Evolutionary conservation across 1,139 yeast genomes (phyloP).

Genomic region (Scheffersomyces stambukii): DNA sequence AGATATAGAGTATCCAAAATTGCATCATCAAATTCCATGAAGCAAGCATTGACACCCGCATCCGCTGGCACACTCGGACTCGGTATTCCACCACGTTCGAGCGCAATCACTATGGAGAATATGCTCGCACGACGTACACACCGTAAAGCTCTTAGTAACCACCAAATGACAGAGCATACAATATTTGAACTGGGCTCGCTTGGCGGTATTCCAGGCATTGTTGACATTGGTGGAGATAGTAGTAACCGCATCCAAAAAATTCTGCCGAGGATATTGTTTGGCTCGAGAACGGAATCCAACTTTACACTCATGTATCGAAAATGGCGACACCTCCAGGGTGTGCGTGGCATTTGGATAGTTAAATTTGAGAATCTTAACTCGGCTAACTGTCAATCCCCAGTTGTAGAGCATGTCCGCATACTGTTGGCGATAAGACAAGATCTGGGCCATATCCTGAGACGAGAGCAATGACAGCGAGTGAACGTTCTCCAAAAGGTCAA

Average conservation of each 20-base stretch:
- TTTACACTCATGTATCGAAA: slow-evolving; percentile 35
- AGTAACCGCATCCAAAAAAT: slow-evolving; percentile 22
- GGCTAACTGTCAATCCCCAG: slow-evolving; percentile 79
- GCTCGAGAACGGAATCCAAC: slow-evolving; percentile 35
- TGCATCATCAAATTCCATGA: slow-evolving; percentile 11
- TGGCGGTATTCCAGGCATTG: slow-evolving; percentile 33
- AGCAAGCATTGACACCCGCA: slow-evolving; percentile 79
- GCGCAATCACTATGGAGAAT: slow-evolving; percentile 78
- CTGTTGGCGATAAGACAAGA: slow-evolving; percentile 55
- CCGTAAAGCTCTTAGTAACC: slow-evolving; percentile 58
- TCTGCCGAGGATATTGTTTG: slow-evolving; percentile 15
- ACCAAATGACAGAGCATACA: slow-evolving; percentile 66
- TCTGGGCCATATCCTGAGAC: slow-evolving; percentile 41
- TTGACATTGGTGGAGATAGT: slow-evolving; percentile 18
- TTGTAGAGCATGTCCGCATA: slow-evolving; percentile 76
- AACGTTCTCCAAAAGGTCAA: slow-evolving; percentile 51
- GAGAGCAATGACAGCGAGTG: slow-evolving; percentile 45
- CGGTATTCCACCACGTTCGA: slow-evolving; percentile 67
- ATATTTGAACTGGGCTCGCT: slow-evolving; percentile 25
- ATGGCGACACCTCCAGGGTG: slow-evolving; percentile 15
- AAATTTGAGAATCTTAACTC: slow-evolving; percentile 75
- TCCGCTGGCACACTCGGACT: slow-evolving; percentile 72
- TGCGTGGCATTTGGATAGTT: slow-evolving; percentile 42
- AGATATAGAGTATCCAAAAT: no score
- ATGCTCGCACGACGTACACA: slow-evolving; percentile 76